Evolutionary conservation across 768 basidiomycete genomes (phyloP), one percentile per base, ranked within the genome.

Genomic region (Auriculariales sp.): DNA sequence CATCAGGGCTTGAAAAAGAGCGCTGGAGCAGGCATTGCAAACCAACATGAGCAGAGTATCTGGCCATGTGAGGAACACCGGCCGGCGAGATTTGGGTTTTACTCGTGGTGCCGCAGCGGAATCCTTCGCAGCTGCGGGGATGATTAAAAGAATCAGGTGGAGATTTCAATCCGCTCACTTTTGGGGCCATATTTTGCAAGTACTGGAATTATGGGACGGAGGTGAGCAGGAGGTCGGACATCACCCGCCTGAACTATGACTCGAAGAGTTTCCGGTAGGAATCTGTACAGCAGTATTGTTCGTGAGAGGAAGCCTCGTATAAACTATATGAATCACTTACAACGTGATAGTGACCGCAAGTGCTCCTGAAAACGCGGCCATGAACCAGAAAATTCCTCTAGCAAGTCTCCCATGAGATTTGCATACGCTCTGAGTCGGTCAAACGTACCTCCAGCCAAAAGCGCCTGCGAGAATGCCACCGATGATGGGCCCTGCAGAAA

Each of bases 331-430:
- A 46, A 58, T 64, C n/a, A 54, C 64, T 35, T 53, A 74, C 76
- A 75, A 55, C 4, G 78, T 56, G 49, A 80, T 65, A 31, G 70
- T 59, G 5, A 74, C 49, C 7, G 74, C 68, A 56, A 73, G 74
- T 6, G 62, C 51, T 6, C 67, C 68, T 7, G 73, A 63, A 2
- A 69, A 57, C 28, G 79, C 78, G 51, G 68, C 69, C 10, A 79
- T 61, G 58, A 79, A 78, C 78, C 77, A 80, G 56, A 80, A 80
- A 4, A 80, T 75, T 7, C 78, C 70, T 54, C 75, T 78, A 39
- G 53, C 34, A 53, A 34, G 30, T 22, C 12, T 34, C 47, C 49
- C 35, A 51, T 30, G 53, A 32, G 7, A 42, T 32, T 25, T 30
- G 15, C 44, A 42, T 3, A 7, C 17, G 15, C 4, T 15, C 47